Conservation (phyloP, 2,329 filamentous ascomycete species). For the Paraphoma sp. region DNA sequence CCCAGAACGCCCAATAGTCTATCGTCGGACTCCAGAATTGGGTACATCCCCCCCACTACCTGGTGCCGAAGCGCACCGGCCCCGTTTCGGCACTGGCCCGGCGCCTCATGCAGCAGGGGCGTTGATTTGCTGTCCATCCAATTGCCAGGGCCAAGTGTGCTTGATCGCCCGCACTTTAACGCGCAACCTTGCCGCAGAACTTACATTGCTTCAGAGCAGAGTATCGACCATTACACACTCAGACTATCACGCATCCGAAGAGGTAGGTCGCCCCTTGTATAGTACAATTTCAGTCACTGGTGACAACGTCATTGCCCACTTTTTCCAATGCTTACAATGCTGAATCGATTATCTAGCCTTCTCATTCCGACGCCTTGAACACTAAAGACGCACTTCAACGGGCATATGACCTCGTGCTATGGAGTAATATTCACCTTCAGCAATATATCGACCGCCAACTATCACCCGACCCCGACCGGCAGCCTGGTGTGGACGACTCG, state of each 20-base stretch:
- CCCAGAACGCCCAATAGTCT: slow-evolving; percentile 25
- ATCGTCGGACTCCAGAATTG: slow-evolving; percentile 20
- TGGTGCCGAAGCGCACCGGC: slow-evolving; percentile 19
- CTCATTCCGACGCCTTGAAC: slow-evolving; percentile 12
- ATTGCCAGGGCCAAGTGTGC: slow-evolving; percentile 33
- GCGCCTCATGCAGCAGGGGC: slow-evolving; percentile 26
- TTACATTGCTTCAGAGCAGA: slow-evolving; percentile 23
- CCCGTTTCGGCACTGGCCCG: slow-evolving; percentile 24
- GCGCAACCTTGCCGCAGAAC: slow-evolving; percentile 30
- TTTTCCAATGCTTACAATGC: slow-evolving; percentile 4
- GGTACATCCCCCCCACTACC: slow-evolving; percentile 21
- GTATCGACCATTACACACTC: slow-evolving; percentile 27
- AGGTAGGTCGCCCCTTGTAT: slow-evolving; percentile 23
- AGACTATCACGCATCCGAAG: slow-evolving; percentile 20
- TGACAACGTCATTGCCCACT: slow-evolving; percentile 1
- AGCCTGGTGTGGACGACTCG: slow-evolving; percentile 16
- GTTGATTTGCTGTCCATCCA: slow-evolving; percentile 30
- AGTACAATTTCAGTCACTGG: neutral
- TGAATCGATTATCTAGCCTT: slow-evolving; percentile 21
- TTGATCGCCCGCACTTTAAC: slow-evolving; percentile 28
- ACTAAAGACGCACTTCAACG: slow-evolving; percentile 27
- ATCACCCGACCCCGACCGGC: slow-evolving; percentile 15
- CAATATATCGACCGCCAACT: slow-evolving; percentile 18
- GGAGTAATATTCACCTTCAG: slow-evolving; percentile 25
- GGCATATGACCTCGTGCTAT: slow-evolving; percentile 33